phyloP scores from a whole-genome alignment of 768 basidiomycete species.

The Lentinula aciculospora region DNA sequence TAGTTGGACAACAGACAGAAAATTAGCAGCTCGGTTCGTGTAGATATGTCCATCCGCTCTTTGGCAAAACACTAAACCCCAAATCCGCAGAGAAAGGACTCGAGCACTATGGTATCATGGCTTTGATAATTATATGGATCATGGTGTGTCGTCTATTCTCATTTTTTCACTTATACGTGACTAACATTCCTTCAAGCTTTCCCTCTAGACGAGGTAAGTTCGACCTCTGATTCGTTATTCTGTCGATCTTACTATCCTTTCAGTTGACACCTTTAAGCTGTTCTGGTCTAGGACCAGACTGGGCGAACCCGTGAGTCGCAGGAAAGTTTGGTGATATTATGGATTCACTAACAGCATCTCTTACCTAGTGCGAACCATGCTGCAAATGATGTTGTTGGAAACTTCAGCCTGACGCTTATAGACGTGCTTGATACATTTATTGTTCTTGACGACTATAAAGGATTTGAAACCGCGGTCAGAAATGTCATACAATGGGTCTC shows the following conservation, averaged over 20 bases:
- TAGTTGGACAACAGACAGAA: constrained; percentile 55
- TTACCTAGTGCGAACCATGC: constrained; percentile 58
- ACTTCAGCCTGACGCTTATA: constrained; percentile 81
- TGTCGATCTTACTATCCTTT: background rate
- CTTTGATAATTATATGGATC: constrained; percentile 81
- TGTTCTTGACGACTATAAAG: constrained; percentile 72
- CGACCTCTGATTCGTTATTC: background rate
- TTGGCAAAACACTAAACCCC: background rate
- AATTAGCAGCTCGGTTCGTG: constrained; percentile 50
- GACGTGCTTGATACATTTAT: constrained; percentile 86
- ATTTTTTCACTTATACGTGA: constrained; percentile 10
- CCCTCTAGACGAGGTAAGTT: constrained; percentile 72
- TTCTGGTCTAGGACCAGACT: constrained; percentile 81
- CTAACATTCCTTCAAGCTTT: constrained; percentile 46
- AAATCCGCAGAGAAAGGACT: constrained; percentile 50
- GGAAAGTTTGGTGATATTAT: constrained; percentile 5
- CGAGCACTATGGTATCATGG: constrained; percentile 89
- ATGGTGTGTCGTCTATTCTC: constrained; percentile 41
- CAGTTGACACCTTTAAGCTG: constrained; percentile 90
- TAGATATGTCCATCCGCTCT: background rate
- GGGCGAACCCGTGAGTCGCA: constrained; percentile 77
- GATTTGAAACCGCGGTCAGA: constrained; percentile 81
- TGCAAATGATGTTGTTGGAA: constrained; percentile 90
- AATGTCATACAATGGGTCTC: constrained; percentile 79
- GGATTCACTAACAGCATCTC: constrained; percentile 8